A percentile compares a stretch with the other conserved stretches of the same genome.
Conservation (phyloP, 129 eudicot genomes). For the Dittrichia graveolens region DNA sequence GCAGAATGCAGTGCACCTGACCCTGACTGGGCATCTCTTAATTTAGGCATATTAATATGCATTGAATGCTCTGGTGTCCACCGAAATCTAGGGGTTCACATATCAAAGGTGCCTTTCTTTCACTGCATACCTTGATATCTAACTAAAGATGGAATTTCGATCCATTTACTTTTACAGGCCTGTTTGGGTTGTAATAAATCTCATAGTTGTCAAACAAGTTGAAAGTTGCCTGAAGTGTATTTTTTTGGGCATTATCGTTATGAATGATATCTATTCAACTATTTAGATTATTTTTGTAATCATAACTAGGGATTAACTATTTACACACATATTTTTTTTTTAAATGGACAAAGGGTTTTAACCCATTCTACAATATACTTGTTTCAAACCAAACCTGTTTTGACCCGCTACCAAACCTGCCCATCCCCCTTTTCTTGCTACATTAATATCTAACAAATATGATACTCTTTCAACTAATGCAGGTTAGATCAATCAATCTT, state of each 20-base stretch:
- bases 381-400: no score
- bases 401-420: neutral
- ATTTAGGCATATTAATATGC: slow-evolving; percentile 92
- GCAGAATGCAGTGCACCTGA: slow-evolving; percentile 86
- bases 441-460: no score
- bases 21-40: slow-evolving; percentile 99
- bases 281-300: neutral
- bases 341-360: neutral
- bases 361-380: neutral
- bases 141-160: neutral
- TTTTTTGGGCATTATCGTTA: neutral
- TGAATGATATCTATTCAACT: neutral
- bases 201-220: neutral
- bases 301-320: no score
- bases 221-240: neutral
- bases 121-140: neutral
- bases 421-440: no score
- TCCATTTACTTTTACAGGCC: neutral
- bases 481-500: slow-evolving; percentile 90
- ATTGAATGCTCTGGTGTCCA: slow-evolving; percentile 97
- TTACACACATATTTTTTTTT: neutral
- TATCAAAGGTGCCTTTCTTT: slow-evolving; percentile 74
- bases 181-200: neutral
- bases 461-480: slow-evolving; percentile 24
- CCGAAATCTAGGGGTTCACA: slow-evolving; percentile 98